These are phyloP conservation scores for Pythium brachiatum DNA, from an alignment of 352 stramenopile genomes.

Conservation along the genomic window DNA sequence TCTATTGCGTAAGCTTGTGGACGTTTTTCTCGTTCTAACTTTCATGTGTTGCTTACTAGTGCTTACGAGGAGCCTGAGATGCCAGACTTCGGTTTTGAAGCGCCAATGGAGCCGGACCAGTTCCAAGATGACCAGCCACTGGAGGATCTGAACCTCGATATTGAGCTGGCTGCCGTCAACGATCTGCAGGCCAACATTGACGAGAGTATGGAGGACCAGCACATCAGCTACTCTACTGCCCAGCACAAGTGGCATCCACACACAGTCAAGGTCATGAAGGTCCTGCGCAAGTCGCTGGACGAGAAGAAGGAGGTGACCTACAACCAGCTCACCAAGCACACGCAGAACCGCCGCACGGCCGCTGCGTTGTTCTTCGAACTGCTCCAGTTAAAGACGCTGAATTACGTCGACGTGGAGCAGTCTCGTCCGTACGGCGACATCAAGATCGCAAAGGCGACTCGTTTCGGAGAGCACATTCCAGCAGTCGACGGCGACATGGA, in stretches of 20 bases:
- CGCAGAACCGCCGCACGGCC: conserved; percentile 83
- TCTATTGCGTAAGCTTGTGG: neutral
- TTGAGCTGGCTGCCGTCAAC: conserved; percentile 78
- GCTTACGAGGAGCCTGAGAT: conserved; percentile 41
- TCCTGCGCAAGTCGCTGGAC: conserved; percentile 70
- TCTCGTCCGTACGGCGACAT: conserved; percentile 94
- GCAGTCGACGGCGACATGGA: conserved; percentile 57
- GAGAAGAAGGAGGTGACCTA: conserved; percentile 84
- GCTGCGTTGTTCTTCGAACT: conserved; percentile 96
- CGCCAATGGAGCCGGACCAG: conserved; percentile 42
- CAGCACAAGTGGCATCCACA: conserved; percentile 98
- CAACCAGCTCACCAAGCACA: conserved; percentile 83
- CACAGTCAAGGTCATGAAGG: conserved; percentile 94
- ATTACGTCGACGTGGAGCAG: conserved; percentile 96
- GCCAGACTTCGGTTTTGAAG: conserved; percentile 55
- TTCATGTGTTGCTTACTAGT: conserved; percentile 11
- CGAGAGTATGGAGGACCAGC: conserved; percentile 31
- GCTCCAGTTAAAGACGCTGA: conserved; percentile 97
- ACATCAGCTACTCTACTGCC: conserved; percentile 40
- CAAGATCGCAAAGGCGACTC: conserved; percentile 68
- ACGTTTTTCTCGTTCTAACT: neutral
- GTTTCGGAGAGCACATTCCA: conserved; percentile 77
- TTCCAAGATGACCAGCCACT: conserved; percentile 36
- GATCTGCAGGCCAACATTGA: conserved; percentile 70
- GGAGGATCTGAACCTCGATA: conserved; percentile 74